Evolutionary conservation across 2,329 filamentous ascomycete species (phyloP), one percentile per base, ranked within the genome.

Genomic region (Grosmannia clavigera): DNA sequence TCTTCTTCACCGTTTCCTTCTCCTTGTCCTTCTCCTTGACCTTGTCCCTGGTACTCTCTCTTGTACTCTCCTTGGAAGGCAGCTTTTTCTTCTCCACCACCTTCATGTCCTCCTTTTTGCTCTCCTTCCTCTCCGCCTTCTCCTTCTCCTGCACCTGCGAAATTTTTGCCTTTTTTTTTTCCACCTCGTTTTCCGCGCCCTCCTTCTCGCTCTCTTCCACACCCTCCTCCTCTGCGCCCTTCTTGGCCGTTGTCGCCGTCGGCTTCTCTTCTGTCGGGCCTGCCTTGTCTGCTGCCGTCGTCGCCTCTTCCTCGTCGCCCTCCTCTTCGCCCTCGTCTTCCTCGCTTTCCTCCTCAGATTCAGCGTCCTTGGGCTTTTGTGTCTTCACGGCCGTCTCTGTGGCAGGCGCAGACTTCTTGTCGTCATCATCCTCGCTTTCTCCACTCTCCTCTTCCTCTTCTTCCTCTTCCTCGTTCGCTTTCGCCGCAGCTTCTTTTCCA

Each of bases 141-240:
- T 46, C 40, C 40, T 43, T 43, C 40, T 19, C 14, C 40, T 40
- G 10, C 16, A 3, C 5, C 38, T 6, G 33, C 33, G 9, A 35
- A 35, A 35, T 35, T 35, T 46, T 46, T n/a, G 6, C 43, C 43
- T 46, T 19, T 19, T 46, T n/a, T 19, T 46, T 46, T n/a, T n/a
- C 43, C 43, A 6, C 43, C 19, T 46, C 19, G 0, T n/a, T 51
- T 27, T 51, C 48, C 22, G 69, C 66, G 5, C 72, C 69, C 0
- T 69, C 67, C 6, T 72, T 66, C 1, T 70, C 71, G 1, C 68
- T 68, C 53, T 25, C 14, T 16, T 33, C 16, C 4, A 14, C 31
- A 3, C 35, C 51, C 29, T 40, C 53, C 35, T 38, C 53, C 19
- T 38, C n/a, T 5, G 19, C n/a, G 43, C 10, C 19, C 29, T n/a